Evolutionary conservation across 176 grass and related monocot species (phyloP), one percentile per base, ranked within the genome.

Genomic region (Zoysia pacifica): DNA sequence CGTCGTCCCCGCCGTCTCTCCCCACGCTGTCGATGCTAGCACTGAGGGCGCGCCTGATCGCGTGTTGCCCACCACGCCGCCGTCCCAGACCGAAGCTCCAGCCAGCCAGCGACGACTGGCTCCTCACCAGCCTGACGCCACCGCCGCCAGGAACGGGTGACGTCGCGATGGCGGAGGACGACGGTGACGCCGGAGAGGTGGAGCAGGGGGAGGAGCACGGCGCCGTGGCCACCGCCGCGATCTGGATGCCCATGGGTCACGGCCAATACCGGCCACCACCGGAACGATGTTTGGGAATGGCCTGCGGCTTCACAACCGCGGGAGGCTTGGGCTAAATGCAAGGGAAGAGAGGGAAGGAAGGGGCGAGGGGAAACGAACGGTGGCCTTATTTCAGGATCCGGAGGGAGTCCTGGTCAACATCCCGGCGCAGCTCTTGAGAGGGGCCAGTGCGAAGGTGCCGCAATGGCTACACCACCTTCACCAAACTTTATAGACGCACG

Each of bases 371-470:
- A 69, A 89, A 89, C 78, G 82, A 86, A 50, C 82, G 78, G 83
- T 81, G 87, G 79, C 79, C 83, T 86, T 78, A 86, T 78, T 78
- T 89, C 67, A 89, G 73, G 87, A 86, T 82, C 87, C 67, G 66
- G 72, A 48, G 66, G 49, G 78, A 60, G 78, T 77, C 71, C 50
- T 67, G 87, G 87, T 89, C 83, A 86, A 89, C 78, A 51, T 62
- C 61, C 43, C 43, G 51, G 73, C 51, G 78, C 63, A 41, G 65
- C 82, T 85, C 78, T 60, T 86, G 83, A n/a, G n/a, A 81, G 73
- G 49, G 64, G 28, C 28, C 28, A 28, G 28, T 28, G 28, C 28
- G 28, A 65, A 28, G 28, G 9, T 49, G 72, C 59, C 41, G 50
- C 73, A 60, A 81, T 46, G 65, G 81, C 54, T 66, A 78, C 78